Evolutionary conservation across 2,329 filamentous ascomycete genomes (phyloP).

Genomic region (Epichloe gansuensis): DNA sequence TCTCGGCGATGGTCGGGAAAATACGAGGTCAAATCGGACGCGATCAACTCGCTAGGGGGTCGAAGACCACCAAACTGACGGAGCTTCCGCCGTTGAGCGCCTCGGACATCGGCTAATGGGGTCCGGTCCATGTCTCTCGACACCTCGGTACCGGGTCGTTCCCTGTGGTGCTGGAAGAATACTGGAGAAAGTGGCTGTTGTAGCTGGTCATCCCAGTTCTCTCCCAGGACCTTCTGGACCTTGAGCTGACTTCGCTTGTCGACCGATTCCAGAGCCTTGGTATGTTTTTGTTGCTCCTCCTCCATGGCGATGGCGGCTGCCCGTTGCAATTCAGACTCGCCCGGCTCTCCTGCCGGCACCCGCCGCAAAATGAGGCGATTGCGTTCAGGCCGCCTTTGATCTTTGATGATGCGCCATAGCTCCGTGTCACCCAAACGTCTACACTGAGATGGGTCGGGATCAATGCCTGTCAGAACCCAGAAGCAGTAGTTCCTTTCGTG

Average conservation of each 20-base stretch:
- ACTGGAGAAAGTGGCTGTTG: constrained; percentile 80
- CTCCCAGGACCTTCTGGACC: constrained; percentile 78
- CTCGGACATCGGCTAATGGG: constrained; percentile 32
- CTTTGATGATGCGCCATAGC: constrained; percentile 80
- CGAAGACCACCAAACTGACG: constrained; percentile 82
- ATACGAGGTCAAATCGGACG: constrained; percentile 89
- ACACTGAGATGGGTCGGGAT: constrained; percentile 70
- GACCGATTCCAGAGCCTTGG: constrained; percentile 45
- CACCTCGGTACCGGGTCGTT: constrained; percentile 45
- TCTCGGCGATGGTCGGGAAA: constrained; percentile 92
- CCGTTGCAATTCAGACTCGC: constrained; percentile 70
- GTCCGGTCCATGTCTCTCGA: constrained; percentile 46
- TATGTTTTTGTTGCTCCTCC: constrained; percentile 64
- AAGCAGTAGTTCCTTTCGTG: constrained; percentile 95
- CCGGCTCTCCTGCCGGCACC: constrained; percentile 84
- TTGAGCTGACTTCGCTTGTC: constrained; percentile 76
- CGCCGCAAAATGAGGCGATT: constrained; percentile 84
- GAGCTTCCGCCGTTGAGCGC: constrained; percentile 39
- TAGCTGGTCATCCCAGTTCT: constrained; percentile 67
- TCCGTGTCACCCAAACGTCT: constrained; percentile 76
- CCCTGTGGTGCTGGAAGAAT: constrained; percentile 51
- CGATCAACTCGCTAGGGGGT: constrained; percentile 93
- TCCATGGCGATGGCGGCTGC: constrained; percentile 84
- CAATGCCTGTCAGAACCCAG: constrained; percentile 76
- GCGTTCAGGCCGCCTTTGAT: constrained; percentile 70